phyloP scores from a whole-genome alignment of 1,139 yeast species.

The Barnettozyma hawaiiensis region DNA sequence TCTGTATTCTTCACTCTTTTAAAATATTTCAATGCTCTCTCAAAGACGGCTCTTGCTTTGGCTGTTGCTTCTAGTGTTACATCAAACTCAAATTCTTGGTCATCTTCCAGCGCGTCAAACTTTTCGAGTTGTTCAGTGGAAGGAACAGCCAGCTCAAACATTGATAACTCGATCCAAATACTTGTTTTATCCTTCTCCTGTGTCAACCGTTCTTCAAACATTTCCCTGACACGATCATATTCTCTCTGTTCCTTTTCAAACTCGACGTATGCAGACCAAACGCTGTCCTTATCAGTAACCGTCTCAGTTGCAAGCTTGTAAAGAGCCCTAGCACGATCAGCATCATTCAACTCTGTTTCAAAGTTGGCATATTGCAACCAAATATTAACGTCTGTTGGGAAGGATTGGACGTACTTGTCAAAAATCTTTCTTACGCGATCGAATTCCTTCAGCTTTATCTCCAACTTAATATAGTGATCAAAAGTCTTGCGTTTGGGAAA shows the following conservation, averaged over 20 bases:
- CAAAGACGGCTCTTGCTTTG: constrained; percentile 52
- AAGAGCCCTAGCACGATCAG: constrained; percentile 58
- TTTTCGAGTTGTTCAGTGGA: constrained; percentile 43
- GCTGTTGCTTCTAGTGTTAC: constrained; percentile 47
- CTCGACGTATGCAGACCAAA: constrained; percentile 51
- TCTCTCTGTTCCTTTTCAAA: constrained; percentile 55
- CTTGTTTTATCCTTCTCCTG: constrained; percentile 33
- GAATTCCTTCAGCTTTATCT: constrained; percentile 56
- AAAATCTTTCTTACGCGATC: constrained; percentile 72
- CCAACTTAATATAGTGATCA: constrained; percentile 52
- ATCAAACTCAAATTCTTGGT: constrained; percentile 43
- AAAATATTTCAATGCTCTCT: constrained; percentile 45
- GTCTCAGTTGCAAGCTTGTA: constrained; percentile 45
- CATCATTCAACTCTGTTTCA: constrained; percentile 67
- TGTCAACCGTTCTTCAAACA: constrained; percentile 43
- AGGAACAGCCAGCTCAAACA: constrained; percentile 68
- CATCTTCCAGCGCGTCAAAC: constrained; percentile 33
- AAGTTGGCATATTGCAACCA: constrained; percentile 63
- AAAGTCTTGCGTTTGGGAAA: constrained; percentile 57
- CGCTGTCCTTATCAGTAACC: constrained; percentile 24
- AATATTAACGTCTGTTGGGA: constrained; percentile 37
- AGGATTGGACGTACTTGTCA: constrained; percentile 58
- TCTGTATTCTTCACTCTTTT: constrained; percentile 35
- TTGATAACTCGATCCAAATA: constrained; percentile 64
- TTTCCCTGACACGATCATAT: constrained; percentile 49